phyloP scores from a whole-genome alignment of 352 stramenopile species.

The Pythium myriotylum region DNA sequence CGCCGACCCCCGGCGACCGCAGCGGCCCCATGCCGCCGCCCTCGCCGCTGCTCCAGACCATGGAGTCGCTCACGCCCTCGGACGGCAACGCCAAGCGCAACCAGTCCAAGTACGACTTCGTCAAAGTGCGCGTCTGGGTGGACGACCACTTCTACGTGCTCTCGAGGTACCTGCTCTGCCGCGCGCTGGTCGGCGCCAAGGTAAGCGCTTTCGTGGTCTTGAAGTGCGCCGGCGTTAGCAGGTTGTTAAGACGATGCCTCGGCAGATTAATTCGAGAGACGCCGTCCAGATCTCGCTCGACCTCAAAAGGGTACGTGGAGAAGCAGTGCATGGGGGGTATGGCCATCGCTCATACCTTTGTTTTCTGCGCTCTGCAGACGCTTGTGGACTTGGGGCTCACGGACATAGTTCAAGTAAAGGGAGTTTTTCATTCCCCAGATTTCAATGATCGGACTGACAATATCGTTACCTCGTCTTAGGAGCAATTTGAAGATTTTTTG shows the following conservation, averaged over 20 bases:
- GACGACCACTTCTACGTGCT: conserved; percentile 90
- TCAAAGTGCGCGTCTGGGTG: conserved; percentile 90
- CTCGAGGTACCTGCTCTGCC: conserved; percentile 84
- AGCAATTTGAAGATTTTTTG: conserved; percentile 90
- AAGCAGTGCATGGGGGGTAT: too few relatives aligned
- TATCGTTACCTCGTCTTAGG: conserved; percentile 27
- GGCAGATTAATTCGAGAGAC: conserved; percentile 81
- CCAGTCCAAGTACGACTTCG: conserved; percentile 90
- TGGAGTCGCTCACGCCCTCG: conserved; percentile 42
- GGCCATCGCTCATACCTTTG: too few relatives aligned
- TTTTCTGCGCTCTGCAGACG: conserved; percentile 67
- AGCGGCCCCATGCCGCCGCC: conserved; percentile 34
- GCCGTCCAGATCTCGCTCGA: conserved; percentile 89
- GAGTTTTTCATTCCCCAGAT: neutral
- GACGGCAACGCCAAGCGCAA: conserved; percentile 71
- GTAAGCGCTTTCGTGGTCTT: conserved; percentile 20
- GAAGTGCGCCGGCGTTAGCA: too few relatives aligned
- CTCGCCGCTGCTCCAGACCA: conserved; percentile 36
- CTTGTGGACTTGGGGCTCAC: conserved; percentile 84
- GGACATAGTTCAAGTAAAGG: conserved; percentile 70
- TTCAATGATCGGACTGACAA: neutral
- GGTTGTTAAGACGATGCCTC: too few relatives aligned
- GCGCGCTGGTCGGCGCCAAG: conserved; percentile 85
- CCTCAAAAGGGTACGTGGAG: conserved; percentile 70
- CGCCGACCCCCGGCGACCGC: conserved; percentile 2